Base-by-base conservation (phyloP, 2,329 filamentous ascomycete species). In the Fusarium nematophilum region DNA sequence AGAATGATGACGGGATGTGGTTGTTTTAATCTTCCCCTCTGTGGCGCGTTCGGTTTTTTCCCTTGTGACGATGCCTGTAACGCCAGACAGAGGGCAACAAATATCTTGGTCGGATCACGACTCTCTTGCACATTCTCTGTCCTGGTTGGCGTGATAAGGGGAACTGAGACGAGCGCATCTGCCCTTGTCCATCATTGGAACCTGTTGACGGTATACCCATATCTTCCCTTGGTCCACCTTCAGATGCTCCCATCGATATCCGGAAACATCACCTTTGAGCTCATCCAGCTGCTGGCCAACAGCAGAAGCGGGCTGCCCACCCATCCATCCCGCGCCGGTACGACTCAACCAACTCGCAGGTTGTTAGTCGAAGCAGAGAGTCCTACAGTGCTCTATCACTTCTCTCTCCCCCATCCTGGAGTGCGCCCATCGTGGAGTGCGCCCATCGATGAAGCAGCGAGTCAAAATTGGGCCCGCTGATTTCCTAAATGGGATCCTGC, bases 1-100 rank as follows among this genome's bases (percentile, higher is more conserved):
- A 47, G 44, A 50, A 25, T 47, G 15, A 62, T 62, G 59, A 59
- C 59, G 49, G 49, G 51, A 59, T 59, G 38, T 48, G 17, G 15
- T 31, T 33, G 5, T 25, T 37, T 29, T 37, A 6, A 31, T 34
- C 36, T 14, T 27, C 45, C 15, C 15, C 34, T 34, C 30, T 30
- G 21, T n/a, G 37, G 30, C 5, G 14, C 15, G 17, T 48, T 37
- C 36, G 23, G 36, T 25, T 26, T 33, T 21, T 14, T 45, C 8
- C 42, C 38, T 21, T 43, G 9, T 17, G n/a, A n/a, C n/a, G n/a
- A n/a, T n/a, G n/a, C n/a, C n/a, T n/a, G n/a, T n/a, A n/a, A n/a
- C n/a, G n/a, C n/a, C n/a, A n/a, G 36, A 9, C 13, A 26, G 11
- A 46, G 23, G 23, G 26, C 30, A 34, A 14, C 43, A 26, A 36